A percentile compares a stretch with the other conserved stretches of the same genome.
phyloP scores from a whole-genome alignment of 2,329 filamentous ascomycete genomes.

The Elsinoe australis region DNA sequence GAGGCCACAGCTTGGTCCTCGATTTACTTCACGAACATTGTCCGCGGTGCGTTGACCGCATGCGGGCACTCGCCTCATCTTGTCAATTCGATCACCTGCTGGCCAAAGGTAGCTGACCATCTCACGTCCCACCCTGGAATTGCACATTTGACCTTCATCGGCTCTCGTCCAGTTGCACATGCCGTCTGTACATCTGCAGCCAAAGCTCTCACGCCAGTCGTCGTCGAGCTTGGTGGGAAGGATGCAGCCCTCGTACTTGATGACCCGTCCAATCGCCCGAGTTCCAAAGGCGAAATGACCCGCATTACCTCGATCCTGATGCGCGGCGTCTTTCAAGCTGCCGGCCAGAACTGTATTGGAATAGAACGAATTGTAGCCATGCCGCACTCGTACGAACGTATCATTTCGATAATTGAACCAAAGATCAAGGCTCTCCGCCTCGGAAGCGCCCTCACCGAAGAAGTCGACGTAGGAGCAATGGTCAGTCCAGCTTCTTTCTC shows the following conservation, averaged over 20 bases:
- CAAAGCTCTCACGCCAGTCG: slow-evolving; percentile 75
- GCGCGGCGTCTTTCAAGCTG: slow-evolving; percentile 87
- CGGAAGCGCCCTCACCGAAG: slow-evolving; percentile 57
- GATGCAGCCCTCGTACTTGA: slow-evolving; percentile 87
- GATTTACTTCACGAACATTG: slow-evolving; percentile 70
- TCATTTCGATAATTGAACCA: slow-evolving; percentile 63
- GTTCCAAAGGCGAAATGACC: slow-evolving; percentile 50
- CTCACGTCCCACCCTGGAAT: slow-evolving; percentile 80
- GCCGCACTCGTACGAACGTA: slow-evolving; percentile 63
- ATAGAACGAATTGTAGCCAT: slow-evolving; percentile 86
- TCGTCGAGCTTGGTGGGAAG: slow-evolving; percentile 90
- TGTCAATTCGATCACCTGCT: slow-evolving; percentile 79
- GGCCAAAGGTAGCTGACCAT: slow-evolving; percentile 72
- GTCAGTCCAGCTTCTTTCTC: slow-evolving; percentile 71
- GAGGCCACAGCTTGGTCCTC: slow-evolving; percentile 95
- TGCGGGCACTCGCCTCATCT: slow-evolving; percentile 78
- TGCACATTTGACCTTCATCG: slow-evolving; percentile 91
- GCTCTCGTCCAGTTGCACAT: slow-evolving; percentile 77
- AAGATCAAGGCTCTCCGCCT: slow-evolving; percentile 67
- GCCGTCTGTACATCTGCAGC: slow-evolving; percentile 81
- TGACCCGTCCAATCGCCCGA: slow-evolving; percentile 47
- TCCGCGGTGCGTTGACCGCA: slow-evolving; percentile 66
- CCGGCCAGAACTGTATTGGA: slow-evolving; percentile 95
- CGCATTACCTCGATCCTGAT: slow-evolving; percentile 76
- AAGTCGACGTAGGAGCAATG: slow-evolving; percentile 80